Percentiles rank a stretch among this genome's conserved stretches.
These are phyloP conservation scores for Kregervanrija fluxuum DNA, from an alignment of 805 yeast species.

Conservation along the genomic window DNA sequence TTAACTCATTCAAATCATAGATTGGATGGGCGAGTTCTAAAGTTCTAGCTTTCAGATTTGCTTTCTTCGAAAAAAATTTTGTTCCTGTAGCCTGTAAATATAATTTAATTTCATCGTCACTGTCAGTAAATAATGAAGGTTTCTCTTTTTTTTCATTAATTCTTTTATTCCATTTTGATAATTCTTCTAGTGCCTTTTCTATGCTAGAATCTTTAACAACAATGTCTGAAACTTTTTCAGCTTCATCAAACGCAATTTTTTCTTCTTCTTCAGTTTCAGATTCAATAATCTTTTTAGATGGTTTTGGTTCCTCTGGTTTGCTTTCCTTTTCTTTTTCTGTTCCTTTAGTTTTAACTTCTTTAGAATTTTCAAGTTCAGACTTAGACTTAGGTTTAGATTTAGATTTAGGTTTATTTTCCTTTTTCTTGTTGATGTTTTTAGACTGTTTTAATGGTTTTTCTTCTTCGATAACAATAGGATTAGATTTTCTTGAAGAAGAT, in stretches of 20 bases:
- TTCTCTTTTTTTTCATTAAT: constrained; percentile 16
- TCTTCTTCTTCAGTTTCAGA: constrained; percentile 2
- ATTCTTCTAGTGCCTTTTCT: constrained; percentile 53
- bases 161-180: constrained; percentile 49
- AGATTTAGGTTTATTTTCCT: too few species aligned
- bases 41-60: constrained; percentile 48
- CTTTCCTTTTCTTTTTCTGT: not conserved
- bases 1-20: constrained; percentile 30
- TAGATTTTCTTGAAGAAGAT: too few species aligned
- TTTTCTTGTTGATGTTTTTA: too few species aligned
- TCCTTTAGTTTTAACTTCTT: not conserved
- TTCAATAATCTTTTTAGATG: not conserved
- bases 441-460: too few species aligned
- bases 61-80: constrained; percentile 54
- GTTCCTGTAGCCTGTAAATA: constrained; percentile 60
- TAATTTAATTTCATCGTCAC: constrained; percentile 42
- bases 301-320: not conserved
- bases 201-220: constrained; percentile 22
- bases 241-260: constrained; percentile 13
- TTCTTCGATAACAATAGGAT: too few species aligned
- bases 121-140: constrained; percentile 55
- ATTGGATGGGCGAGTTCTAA: constrained; percentile 42
- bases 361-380: not conserved
- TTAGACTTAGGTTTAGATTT: not conserved
- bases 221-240: constrained; percentile 2